phyloP scores from a whole-genome alignment of 345 rosid species.

The Citrus mangshanensis region DNA sequence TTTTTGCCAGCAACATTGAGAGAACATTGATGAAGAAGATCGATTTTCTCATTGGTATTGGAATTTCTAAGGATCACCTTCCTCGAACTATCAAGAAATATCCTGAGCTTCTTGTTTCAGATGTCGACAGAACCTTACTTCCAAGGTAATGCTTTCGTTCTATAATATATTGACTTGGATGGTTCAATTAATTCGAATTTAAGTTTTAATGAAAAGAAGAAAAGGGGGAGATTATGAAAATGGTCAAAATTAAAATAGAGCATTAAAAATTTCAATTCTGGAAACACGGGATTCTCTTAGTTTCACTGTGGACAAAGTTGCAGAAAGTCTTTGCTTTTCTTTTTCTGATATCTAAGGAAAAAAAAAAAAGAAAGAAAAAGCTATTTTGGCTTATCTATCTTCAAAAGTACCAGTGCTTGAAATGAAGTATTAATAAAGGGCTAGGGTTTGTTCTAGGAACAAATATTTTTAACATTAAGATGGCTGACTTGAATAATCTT shows the following conservation, averaged over 20 bases:
- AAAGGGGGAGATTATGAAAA: not conserved
- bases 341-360: not conserved
- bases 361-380: not conserved
- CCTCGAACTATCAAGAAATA: constrained; percentile 75
- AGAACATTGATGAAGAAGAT: constrained; percentile 68
- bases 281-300: not conserved
- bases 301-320: not conserved
- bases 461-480: not conserved
- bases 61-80: constrained; percentile 52
- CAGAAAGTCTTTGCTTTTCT: not conserved
- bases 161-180: not conserved
- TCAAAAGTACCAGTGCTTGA: not conserved
- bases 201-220: not conserved
- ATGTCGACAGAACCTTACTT: constrained; percentile 50
- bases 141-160: constrained; percentile 58
- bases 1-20: constrained; percentile 59
- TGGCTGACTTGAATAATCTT: not conserved
- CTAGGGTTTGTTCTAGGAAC: not conserved
- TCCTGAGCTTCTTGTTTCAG: constrained; percentile 76
- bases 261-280: not conserved
- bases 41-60: constrained; percentile 50
- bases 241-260: not conserved
- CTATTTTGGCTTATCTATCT: not conserved
- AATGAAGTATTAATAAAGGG: not conserved
- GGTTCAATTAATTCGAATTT: not conserved